Percentiles rank a stretch among this genome's conserved stretches.
phyloP scores from a whole-genome alignment of 139 green algal genomes.

The Asterochloris sp. region DNA sequence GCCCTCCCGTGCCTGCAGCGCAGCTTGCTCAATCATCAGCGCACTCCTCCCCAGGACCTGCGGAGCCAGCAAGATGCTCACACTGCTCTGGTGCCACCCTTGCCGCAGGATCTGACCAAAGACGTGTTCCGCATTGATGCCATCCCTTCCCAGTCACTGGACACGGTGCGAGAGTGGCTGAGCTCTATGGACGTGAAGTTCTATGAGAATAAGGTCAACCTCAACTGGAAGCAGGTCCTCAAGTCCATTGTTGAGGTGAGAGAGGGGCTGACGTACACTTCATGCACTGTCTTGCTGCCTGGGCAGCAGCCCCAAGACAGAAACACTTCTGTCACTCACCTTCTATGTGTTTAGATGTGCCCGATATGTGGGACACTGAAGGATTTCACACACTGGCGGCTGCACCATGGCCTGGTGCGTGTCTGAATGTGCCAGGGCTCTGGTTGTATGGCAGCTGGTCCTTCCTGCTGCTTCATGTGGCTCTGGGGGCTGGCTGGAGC shows the following conservation, averaged over 20 bases:
- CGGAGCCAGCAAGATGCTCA: background rate
- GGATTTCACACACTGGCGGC: too few relatives aligned
- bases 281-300: background rate
- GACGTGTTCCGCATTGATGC: conserved; percentile 84
- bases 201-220: conserved; percentile 97
- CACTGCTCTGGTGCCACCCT: background rate
- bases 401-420: too few relatives aligned
- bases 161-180: conserved; percentile 85
- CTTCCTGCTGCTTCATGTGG: background rate
- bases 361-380: too few relatives aligned
- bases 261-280: background rate
- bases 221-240: conserved; percentile 98
- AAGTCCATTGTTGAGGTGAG: conserved; percentile 81
- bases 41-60: background rate
- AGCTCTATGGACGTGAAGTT: conserved; percentile 89
- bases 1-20: too few relatives aligned
- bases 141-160: conserved; percentile 84
- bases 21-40: too few relatives aligned
- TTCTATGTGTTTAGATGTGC: too few relatives aligned
- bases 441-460: background rate
- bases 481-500: background rate
- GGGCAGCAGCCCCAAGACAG: too few relatives aligned
- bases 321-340: too few relatives aligned
- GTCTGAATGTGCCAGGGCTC: too few relatives aligned
- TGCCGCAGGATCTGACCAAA: conserved; percentile 57